Evolutionary conservation across 2,329 filamentous ascomycete species (phyloP), one percentile per base, ranked within the genome.

Genomic region (Neurospora sp.): DNA sequence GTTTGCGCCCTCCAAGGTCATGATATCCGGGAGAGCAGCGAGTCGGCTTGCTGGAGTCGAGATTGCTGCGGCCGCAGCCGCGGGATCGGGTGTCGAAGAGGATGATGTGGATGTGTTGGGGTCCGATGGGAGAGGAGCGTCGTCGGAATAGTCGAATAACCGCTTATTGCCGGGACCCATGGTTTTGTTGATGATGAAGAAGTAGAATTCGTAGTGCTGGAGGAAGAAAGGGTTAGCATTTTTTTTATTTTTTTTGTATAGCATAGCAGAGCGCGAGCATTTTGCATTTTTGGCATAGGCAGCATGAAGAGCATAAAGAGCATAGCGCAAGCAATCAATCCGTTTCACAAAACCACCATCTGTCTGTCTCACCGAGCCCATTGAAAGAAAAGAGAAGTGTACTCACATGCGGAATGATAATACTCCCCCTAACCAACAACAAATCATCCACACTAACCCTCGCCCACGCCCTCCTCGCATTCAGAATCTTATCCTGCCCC

Each of bases 131-230:
- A 38, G 85, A 81, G 23, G 23, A 36, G 28, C 81, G 69, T 88
- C 84, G 71, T 82, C 79, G 73, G 81, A 83, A 79, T 94, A 97
- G 76, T 92, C 86, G 79, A 99, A 98, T 10, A 99, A 83, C 6
- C 87, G 83, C 23, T 83, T 83, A 68, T 91, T 90, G 43, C 88
- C 88, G n/a, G 92, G 90, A 1, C 91, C 92, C 1, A 88, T 80
- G 36, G 88, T 91, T 76, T 91, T 92, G 79, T 98, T 97, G 79
- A 97, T 91, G 78, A 97, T 89, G 81, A 99, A 98, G 81, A 95
- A 96, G 79, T 98, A 96, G 78, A 99, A 93, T 74, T 98, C 95
- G 78, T 96, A 97, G 80, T 99, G 96, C 93, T 98, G 11, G 1
- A 2, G 11, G 1, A 8, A 77, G 66, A 68, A 43, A 38, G 69